These are phyloP conservation scores for Nakaseomyces uthaithaninus DNA, from an alignment of 1,139 yeast species.

Conservation along the genomic window DNA sequence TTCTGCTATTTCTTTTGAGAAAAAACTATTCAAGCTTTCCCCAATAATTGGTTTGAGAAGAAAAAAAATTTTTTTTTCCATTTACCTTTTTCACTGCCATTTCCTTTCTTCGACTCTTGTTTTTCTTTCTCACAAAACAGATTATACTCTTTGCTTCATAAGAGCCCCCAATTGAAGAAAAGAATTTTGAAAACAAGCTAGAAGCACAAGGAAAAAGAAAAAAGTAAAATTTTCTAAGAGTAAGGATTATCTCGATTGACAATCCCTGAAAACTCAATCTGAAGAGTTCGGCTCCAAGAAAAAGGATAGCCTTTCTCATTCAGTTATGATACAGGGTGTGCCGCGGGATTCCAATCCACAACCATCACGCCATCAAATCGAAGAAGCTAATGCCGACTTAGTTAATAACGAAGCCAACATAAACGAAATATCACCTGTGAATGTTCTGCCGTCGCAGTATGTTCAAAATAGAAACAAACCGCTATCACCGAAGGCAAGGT, in stretches of 20 bases:
- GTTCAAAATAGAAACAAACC: too few relatives aligned
- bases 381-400: not conserved
- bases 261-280: not conserved
- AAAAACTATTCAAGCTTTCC: too few relatives aligned
- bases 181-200: not conserved
- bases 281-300: not conserved
- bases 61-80: too few relatives aligned
- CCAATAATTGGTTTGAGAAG: too few relatives aligned
- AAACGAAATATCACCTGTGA: too few relatives aligned
- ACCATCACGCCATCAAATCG: not conserved
- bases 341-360: slow-evolving; percentile 4
- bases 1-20: too few relatives aligned
- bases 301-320: not conserved
- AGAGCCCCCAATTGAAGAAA: not conserved
- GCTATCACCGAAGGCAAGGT: slow-evolving; percentile 1
- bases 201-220: slow-evolving; percentile 4
- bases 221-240: not conserved
- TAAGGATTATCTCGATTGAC: too few relatives aligned
- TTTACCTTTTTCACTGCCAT: too few relatives aligned
- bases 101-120: too few relatives aligned
- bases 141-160: too few relatives aligned
- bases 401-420: not conserved
- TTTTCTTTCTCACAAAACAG: too few relatives aligned
- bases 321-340: slow-evolving; percentile 2
- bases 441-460: too few relatives aligned